Base-by-base conservation (phyloP, 805 yeast species). In the Komagataella populi region DNA sequence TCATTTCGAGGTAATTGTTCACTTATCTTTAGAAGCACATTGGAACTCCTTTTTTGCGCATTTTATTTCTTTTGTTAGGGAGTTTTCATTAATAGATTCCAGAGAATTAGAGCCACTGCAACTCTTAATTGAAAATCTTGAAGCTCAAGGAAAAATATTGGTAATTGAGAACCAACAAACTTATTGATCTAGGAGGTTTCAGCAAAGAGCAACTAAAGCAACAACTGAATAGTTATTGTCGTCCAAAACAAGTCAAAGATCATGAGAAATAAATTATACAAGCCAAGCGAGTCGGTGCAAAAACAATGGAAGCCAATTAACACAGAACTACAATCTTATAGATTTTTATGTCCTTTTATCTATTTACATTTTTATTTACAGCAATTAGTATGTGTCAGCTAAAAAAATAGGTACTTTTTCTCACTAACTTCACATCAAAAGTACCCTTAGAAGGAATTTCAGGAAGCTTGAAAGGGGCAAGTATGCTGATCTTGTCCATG, bases 11-110 rank as follows among this genome's bases (percentile, higher is more conserved):
- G 88, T 84, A 62, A 77, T 91, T 22, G 81, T 91, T n/a, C 97
- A 93, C 64, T 68, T 93, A 53, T 83, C 95, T 1, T 67, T 93
- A 54, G 99, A 93, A 64, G 96, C 98, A 0, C 98, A 93, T 64
- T 93, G 96, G 96, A 93, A 93, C 66, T 90, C 98, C 3, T 87
- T 90, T 59, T 93, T 95, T 68, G 93, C 96, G 14, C 99, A 93
- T 64, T 93, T 86, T 61, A 77, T 91, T 47, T 84, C 96, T 50
- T 87, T 93, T 61, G 78, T 85, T 12, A 83, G 84, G 57, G 96
- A 89, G 56, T 93, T 87, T 65, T 83, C 79, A 50, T 74, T 93
- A 56, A 72, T 93, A 43, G 98, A 89, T 54, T 71, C 80, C 50
- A 72, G 74, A 51, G 99, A 93, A 56, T 68, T 89, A 65, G 84